These are phyloP conservation scores for Botrytis elliptica DNA, from an alignment of 2,329 filamentous ascomycete species.

Conservation along the genomic window DNA sequence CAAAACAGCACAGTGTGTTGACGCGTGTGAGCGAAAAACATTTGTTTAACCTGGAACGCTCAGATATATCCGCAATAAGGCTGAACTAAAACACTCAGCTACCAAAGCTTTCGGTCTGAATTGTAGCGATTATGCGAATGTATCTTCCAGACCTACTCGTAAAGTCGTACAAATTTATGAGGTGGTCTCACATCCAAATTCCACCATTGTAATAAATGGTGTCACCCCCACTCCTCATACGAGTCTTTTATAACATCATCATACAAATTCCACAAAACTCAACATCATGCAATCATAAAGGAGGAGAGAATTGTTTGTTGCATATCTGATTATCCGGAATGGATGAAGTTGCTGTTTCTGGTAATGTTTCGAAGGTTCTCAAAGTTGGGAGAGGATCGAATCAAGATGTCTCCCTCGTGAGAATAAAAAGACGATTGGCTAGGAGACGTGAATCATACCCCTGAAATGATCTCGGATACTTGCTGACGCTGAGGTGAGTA, in stretches of 20 bases:
- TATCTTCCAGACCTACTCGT: not conserved
- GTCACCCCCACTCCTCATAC: slow-evolving; percentile 3
- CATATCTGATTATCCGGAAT: not conserved
- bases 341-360: slow-evolving; percentile 6
- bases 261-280: not conserved
- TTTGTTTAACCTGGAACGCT: not conserved
- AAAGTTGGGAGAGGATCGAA: not conserved
- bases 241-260: slow-evolving; percentile 2
- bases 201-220: not conserved
- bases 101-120: not conserved
- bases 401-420: not conserved
- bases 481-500: not conserved
- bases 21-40: not conserved
- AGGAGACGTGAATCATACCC: not conserved
- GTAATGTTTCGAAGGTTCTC: not conserved
- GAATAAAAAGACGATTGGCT: not conserved
- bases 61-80: not conserved
- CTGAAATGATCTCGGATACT: slow-evolving; percentile 11
- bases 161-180: not conserved
- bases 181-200: not conserved
- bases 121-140: not conserved
- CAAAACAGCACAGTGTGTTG: not conserved
- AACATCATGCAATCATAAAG: not conserved
- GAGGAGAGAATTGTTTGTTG: not conserved
- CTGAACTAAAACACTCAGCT: not conserved